Evolutionary conservation across 306 rosid species (phyloP).

Genomic region (Malus fusca): DNA sequence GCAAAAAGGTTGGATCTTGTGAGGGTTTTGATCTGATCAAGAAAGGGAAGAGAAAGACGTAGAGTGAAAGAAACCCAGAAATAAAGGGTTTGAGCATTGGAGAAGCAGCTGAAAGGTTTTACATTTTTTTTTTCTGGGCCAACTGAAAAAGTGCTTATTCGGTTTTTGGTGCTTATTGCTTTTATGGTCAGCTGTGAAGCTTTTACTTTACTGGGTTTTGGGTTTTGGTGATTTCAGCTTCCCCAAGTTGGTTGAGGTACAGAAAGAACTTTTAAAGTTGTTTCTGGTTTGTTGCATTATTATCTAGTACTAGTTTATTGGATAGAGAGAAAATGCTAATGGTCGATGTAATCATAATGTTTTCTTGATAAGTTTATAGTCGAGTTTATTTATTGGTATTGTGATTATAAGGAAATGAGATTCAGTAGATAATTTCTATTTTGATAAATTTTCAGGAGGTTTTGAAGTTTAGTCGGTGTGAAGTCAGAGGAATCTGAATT

Average conservation of each 20-base stretch:
- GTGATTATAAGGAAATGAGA: not conserved
- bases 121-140: conserved; percentile 3
- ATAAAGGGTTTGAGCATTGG: conserved; percentile 28
- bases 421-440: not conserved
- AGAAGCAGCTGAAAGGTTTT: conserved; percentile 33
- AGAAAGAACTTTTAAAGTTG: not conserved
- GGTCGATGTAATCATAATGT: conserved; percentile 1
- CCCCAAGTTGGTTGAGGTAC: not conserved
- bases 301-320: not conserved
- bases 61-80: conserved; percentile 19
- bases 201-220: conserved; percentile 21
- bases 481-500: conserved; percentile 4
- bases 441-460: not conserved
- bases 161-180: conserved; percentile 27
- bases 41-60: conserved; percentile 15
- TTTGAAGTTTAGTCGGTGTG: conserved; percentile 13
- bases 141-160: conserved; percentile 28
- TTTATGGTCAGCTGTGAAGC: conserved; percentile 23
- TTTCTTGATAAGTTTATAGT: not conserved
- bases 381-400: not conserved
- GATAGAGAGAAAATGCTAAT: not conserved
- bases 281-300: not conserved
- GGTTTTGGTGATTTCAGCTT: conserved; percentile 8
- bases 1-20: conserved; percentile 38
- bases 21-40: conserved; percentile 34